A percentile compares a stretch with the other conserved stretches of the same genome.
These are phyloP conservation scores for Lentithecium fluviatile DNA, from an alignment of 495 filamentous ascomycete species.

Conservation along the genomic window DNA sequence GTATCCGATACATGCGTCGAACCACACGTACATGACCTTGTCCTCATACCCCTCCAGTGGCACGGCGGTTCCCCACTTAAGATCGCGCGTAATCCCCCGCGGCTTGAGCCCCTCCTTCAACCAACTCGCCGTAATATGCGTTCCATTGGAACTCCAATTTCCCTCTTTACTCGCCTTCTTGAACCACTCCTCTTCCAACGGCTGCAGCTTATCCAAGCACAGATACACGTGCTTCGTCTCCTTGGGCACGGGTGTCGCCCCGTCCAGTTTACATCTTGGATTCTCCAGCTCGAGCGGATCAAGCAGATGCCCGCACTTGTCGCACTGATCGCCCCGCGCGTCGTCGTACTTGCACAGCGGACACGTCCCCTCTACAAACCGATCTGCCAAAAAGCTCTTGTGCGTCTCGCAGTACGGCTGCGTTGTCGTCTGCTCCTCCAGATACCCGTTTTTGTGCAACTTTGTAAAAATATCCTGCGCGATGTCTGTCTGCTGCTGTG, in stretches of 20 bases:
- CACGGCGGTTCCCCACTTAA: conserved; percentile 83
- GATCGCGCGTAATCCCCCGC: conserved; percentile 86
- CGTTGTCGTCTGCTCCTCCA: conserved; percentile 71
- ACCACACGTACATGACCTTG: conserved; percentile 97
- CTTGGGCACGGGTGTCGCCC: conserved; percentile 68
- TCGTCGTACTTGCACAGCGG: conserved; percentile 76
- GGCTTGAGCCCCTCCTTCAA: conserved; percentile 76
- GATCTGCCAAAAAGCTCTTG: conserved; percentile 82
- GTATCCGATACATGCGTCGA: conserved; percentile 96
- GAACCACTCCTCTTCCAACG: conserved; percentile 70
- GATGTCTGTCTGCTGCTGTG: conserved; percentile 78
- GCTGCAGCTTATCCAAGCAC: conserved; percentile 73
- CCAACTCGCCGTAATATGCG: conserved; percentile 62
- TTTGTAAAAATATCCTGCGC: conserved; percentile 80
- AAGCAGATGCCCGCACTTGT: conserved; percentile 73
- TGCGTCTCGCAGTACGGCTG: conserved; percentile 86
- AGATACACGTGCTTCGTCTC: conserved; percentile 76
- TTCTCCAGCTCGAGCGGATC: conserved; percentile 67
- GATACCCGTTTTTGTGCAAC: conserved; percentile 74
- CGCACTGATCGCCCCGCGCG: conserved; percentile 83
- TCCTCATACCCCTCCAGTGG: conserved; percentile 58
- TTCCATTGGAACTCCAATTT: conserved; percentile 75
- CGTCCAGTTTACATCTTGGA: conserved; percentile 77
- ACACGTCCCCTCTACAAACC: conserved; percentile 90
- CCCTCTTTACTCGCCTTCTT: conserved; percentile 58